Conservation (phyloP, 257 asterid species). For the Scutellaria baicalensis region DNA sequence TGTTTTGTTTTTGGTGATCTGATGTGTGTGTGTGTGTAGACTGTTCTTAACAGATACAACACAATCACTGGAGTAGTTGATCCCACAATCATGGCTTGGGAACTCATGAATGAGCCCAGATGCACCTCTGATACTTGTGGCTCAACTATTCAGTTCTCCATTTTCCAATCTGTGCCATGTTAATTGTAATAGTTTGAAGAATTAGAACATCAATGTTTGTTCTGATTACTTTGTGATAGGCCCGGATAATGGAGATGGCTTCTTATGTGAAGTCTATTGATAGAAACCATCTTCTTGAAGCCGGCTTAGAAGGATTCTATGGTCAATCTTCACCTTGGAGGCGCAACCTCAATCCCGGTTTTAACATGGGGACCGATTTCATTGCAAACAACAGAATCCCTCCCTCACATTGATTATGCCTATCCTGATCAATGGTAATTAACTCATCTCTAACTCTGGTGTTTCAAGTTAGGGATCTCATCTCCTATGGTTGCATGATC, state of each 20-base stretch:
- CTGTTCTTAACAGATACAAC: constrained; percentile 63
- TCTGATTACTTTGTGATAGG: constrained; percentile 20
- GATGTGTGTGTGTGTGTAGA: constrained; percentile 30
- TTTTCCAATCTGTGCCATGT: too few species aligned
- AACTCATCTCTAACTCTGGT: neutral
- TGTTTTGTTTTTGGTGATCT: neutral
- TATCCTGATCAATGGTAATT: constrained; percentile 90
- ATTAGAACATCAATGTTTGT: too few species aligned
- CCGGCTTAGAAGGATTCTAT: constrained; percentile 88
- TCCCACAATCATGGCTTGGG: constrained; percentile 99
- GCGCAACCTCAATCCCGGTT: constrained; percentile 41
- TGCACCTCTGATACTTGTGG: constrained; percentile 89
- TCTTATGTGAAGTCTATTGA: constrained; percentile 71
- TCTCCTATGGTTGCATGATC: neutral
- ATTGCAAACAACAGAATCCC: constrained; percentile 61
- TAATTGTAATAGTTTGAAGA: too few species aligned
- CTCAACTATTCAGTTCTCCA: constrained; percentile 56
- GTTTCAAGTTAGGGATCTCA: neutral
- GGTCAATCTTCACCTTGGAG: constrained; percentile 60
- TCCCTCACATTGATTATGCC: constrained; percentile 66
- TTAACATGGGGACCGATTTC: constrained; percentile 71
- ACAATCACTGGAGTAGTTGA: constrained; percentile 51
- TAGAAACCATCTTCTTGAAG: constrained; percentile 71
- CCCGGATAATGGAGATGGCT: constrained; percentile 89
- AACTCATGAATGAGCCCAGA: constrained; percentile 93